A percentile compares a stretch with the other conserved stretches of the same genome.
phyloP scores from a whole-genome alignment of 805 yeast species.

The Saccharomycopsis sp. region DNA sequence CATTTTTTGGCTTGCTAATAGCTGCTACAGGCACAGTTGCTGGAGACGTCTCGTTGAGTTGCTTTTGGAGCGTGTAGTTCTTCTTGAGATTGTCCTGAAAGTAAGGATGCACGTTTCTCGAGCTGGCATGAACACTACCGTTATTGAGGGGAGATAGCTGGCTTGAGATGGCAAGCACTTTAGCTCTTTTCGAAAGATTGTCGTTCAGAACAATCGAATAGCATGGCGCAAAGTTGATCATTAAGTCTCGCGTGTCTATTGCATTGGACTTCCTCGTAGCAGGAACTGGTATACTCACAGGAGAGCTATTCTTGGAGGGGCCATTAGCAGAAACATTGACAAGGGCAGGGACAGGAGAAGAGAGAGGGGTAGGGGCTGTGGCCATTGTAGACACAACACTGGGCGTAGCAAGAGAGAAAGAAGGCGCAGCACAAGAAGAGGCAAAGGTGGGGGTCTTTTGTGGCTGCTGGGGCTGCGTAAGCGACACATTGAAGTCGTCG shows the following conservation, averaged over 20 bases:
- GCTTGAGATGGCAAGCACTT: neutral
- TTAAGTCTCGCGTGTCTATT: neutral
- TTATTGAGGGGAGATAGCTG: neutral
- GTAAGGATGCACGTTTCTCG: neutral
- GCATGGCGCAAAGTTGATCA: neutral
- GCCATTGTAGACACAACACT: neutral
- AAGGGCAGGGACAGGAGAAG: slow-evolving; percentile 7
- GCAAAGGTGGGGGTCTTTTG: neutral
- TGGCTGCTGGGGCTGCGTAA: neutral
- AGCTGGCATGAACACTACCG: neutral
- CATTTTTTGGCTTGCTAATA: neutral
- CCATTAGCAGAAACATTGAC: neutral
- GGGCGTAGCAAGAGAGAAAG: neutral
- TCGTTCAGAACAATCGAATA: neutral
- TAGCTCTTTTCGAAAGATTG: neutral
- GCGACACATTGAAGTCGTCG: neutral
- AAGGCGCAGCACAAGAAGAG: slow-evolving; percentile 10
- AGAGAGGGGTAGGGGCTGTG: neutral
- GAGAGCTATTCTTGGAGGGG: neutral
- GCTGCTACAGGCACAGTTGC: neutral
- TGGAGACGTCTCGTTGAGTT: neutral
- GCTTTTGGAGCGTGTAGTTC: neutral
- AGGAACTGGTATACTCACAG: neutral
- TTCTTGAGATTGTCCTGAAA: neutral
- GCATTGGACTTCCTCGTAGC: neutral